A percentile compares a stretch with the other conserved stretches of the same genome.
Conservation (phyloP, 2,329 filamentous ascomycete genomes). For the Talaromyces amestolkiae region DNA sequence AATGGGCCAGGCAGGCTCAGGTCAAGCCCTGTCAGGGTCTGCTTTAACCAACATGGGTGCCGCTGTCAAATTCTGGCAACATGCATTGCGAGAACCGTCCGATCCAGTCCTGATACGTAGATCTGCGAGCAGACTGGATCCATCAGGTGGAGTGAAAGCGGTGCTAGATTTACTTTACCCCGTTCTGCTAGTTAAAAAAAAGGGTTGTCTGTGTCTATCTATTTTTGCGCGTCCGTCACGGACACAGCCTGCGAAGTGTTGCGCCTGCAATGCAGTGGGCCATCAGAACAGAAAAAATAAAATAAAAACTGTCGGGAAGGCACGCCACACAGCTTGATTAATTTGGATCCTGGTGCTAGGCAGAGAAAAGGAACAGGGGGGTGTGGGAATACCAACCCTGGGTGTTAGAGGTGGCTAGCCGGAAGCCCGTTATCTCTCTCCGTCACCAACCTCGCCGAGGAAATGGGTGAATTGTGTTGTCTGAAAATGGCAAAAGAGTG, state of each 20-base stretch:
- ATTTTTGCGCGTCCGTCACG: not conserved
- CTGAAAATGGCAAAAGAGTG: conserved; percentile 1
- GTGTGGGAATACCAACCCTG: not conserved
- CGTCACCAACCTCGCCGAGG: conserved; percentile 1
- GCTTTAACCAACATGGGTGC: conserved; percentile 11
- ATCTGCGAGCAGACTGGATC: conserved; percentile 14
- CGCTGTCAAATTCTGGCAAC: conserved; percentile 18
- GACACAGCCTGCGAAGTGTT: conserved; percentile 1
- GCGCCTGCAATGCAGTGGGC: conserved; percentile 2
- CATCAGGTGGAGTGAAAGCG: conserved; percentile 5
- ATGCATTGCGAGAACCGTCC: conserved; percentile 16
- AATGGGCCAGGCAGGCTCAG: conserved; percentile 2
- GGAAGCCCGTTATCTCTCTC: conserved; percentile 14
- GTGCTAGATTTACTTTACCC: conserved; percentile 6
- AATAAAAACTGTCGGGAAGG: not conserved
- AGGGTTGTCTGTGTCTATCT: not conserved
- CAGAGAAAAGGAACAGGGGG: not conserved
- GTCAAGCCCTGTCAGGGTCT: conserved; percentile 8
- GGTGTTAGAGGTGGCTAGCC: conserved; percentile 11
- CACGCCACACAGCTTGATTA: conserved; percentile 10
- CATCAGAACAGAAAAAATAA: not conserved
- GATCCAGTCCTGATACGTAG: conserved; percentile 11
- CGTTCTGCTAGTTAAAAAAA: not conserved
- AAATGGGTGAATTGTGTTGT: not conserved
- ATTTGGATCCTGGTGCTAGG: conserved; percentile 1